Conservation (phyloP, 257 asterid genomes). For the Linaria vulgaris region DNA sequence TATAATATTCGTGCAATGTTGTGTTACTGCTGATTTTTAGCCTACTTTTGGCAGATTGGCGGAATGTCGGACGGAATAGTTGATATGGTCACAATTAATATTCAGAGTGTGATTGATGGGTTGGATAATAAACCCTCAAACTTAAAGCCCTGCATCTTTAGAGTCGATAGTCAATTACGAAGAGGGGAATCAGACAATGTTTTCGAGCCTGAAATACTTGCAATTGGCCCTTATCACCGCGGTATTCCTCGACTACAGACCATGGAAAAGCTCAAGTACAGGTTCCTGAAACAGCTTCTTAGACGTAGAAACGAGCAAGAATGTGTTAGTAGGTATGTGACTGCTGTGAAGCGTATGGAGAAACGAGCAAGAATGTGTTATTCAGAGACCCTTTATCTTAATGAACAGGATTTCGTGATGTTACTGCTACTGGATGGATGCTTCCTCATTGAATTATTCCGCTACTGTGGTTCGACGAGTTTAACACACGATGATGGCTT, state of each 20-base stretch:
- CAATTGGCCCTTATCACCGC: constrained; percentile 17
- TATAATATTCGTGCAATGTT: too few species aligned
- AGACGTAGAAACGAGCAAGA: constrained; percentile 8
- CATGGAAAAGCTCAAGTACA: constrained; percentile 10
- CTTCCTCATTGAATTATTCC: constrained; percentile 19
- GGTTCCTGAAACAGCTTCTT: constrained; percentile 12
- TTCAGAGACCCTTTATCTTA: constrained; percentile 2
- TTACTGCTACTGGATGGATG: constrained; percentile 16
- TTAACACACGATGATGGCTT: neutral
- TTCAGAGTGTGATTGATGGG: neutral
- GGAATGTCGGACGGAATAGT: neutral
- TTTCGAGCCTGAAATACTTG: constrained; percentile 7
- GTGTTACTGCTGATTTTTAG: too few species aligned
- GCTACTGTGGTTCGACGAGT: neutral
- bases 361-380: constrained; percentile 16
- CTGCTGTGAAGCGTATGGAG: neutral
- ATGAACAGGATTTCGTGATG: neutral
- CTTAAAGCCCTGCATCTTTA: neutral
- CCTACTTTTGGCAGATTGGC: too few species aligned
- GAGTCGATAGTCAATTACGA: constrained; percentile 14
- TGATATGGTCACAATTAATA: neutral
- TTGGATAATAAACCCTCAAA: neutral
- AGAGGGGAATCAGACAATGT: neutral
- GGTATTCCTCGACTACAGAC: neutral
- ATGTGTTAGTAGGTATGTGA: constrained; percentile 4